Evolutionary conservation across 176 grass and related monocot genomes (phyloP), one percentile per base, ranked within the genome.

Genomic region (Cenchrus purpureus): DNA sequence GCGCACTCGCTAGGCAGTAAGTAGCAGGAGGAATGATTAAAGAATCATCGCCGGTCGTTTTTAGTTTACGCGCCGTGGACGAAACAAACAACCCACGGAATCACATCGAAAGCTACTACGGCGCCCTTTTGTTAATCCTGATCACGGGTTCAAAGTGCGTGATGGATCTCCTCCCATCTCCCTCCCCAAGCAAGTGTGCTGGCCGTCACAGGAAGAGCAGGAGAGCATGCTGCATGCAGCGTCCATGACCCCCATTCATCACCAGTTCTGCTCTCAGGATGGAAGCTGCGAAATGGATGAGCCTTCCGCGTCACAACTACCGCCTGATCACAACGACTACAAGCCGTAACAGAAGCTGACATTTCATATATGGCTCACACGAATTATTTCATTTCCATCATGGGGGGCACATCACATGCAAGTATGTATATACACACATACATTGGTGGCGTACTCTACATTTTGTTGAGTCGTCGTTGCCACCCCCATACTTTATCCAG

Each of bases 351-450:
- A 19, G 53, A 42, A 44, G 14, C 10, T 52, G 45, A 0, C 49
- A 28, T 86, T 82, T 40, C 28, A 29, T 55, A n/a, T 50, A 49
- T 40, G 32, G 60, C 10, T 34, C 28, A 58, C 48, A 59, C 49
- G 28, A 65, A 72, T 90, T 52, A 83, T 61, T 90, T 59, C 68
- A 70, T 87, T 68, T 69, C 68, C 17, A 70, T 62, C 51, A 46
- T 29, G 67, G 61, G 68, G 74, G 28, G 31, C 56, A 82, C 40
- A 66, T 19, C 46, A 78, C 79, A 81, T 69, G 25, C 37, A 40
- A 32, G 31, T 4, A 40, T 34, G 34, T 40, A 40, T 73, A 57
- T 73, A 60, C 77, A 85, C 29, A 42, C 16, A 76, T 77, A 76
- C 31, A 11, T 73, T 31, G 29, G 8, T 16, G 66, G 8, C 14